These are phyloP conservation scores for Suillus tomentosus DNA, from an alignment of 768 basidiomycete species.

Conservation along the genomic window DNA sequence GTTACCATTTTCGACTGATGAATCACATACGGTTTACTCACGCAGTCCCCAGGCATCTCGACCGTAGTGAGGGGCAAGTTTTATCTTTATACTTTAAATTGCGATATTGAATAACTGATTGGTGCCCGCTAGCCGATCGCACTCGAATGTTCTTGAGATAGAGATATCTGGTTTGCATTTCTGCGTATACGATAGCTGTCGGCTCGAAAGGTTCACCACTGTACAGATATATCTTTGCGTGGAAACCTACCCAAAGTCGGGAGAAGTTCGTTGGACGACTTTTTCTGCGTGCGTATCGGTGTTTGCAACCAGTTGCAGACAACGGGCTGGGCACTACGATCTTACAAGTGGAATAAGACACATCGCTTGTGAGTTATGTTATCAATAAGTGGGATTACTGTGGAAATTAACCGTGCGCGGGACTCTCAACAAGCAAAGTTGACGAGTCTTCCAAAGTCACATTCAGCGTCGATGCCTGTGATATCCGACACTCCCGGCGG, in stretches of 20 bases:
- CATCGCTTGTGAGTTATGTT: conserved; percentile 1
- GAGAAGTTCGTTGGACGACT: not conserved
- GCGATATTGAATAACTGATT: not conserved
- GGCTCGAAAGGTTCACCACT: not conserved
- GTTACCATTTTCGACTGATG: not conserved
- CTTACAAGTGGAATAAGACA: not conserved
- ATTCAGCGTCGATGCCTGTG: not conserved
- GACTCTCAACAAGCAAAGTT: not conserved
- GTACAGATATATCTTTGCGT: not conserved
- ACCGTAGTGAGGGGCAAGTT: not conserved
- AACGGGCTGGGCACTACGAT: conserved; percentile 4
- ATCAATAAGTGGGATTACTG: not conserved
- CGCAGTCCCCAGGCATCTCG: not conserved
- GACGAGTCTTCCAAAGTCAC: not conserved
- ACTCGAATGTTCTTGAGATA: not conserved
- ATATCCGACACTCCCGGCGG: not conserved
- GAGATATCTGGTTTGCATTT: conserved; percentile 1
- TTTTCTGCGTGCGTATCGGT: conserved; percentile 1
- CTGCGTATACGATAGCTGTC: not conserved
- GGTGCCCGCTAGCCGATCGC: not conserved
- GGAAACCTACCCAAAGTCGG: not conserved
- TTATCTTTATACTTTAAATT: not conserved
- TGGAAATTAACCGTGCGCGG: not conserved
- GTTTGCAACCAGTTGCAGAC: not conserved
- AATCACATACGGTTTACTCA: not conserved